Conservation (phyloP, 805 yeast species). For the Jamesozyma gamospora region DNA sequence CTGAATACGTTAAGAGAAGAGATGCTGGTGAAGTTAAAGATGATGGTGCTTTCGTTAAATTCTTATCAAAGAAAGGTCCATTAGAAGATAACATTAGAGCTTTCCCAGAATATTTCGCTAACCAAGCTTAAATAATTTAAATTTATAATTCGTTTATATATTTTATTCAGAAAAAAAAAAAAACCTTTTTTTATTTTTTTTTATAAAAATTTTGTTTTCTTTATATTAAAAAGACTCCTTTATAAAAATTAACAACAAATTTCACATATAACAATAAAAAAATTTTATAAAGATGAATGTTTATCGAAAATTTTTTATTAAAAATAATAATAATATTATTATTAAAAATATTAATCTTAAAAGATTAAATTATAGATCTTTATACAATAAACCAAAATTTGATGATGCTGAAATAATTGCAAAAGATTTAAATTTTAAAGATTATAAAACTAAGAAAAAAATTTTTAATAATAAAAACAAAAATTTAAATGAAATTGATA, state of each 20-base stretch:
- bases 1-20: conserved; percentile 87
- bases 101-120: conserved; percentile 76
- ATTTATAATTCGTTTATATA: conserved; percentile 2
- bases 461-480: conserved; percentile 18
- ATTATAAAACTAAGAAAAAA: conserved; percentile 23
- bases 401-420: conserved; percentile 30
- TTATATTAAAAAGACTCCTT: too few species aligned
- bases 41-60: conserved; percentile 99
- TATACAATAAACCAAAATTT: conserved; percentile 21
- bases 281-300: too few species aligned
- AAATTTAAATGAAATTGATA: background rate
- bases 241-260: too few species aligned
- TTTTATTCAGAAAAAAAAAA: too few species aligned
- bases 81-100: conserved; percentile 82
- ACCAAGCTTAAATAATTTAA: conserved; percentile 37
- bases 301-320: too few species aligned
- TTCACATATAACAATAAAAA: too few species aligned
- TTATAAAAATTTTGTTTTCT: too few species aligned
- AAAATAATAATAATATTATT: too few species aligned
- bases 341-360: background rate
- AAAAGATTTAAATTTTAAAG: conserved; percentile 15
- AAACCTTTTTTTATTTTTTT: too few species aligned
- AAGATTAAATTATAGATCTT: too few species aligned
- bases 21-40: conserved; percentile 97
- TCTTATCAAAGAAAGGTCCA: conserved; percentile 93